Conservation (phyloP, 202 grass and related monocot species). For the Carex arenaria region DNA sequence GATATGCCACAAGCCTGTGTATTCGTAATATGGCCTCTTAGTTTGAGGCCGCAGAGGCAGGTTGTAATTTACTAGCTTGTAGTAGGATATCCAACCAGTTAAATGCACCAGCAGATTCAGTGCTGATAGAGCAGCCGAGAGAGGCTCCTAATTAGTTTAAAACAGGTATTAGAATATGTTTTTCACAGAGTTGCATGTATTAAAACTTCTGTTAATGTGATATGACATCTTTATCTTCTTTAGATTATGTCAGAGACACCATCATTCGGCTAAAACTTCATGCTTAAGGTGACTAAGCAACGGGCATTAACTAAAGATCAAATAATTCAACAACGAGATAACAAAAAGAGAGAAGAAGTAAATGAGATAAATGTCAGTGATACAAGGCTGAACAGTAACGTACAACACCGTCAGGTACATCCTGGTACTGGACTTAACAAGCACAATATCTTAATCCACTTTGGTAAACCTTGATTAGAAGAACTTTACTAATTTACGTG, state of each 20-base stretch:
- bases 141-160: constrained; percentile 52
- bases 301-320: neutral
- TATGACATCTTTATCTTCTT: neutral
- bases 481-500: neutral
- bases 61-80: constrained; percentile 56
- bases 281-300: neutral
- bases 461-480: neutral
- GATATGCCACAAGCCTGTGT: constrained; percentile 84
- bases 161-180: neutral
- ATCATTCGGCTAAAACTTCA: neutral
- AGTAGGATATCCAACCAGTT: constrained; percentile 70
- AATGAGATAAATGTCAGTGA: neutral
- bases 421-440: neutral
- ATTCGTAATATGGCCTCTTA: constrained; percentile 70
- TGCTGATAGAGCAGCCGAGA: constrained; percentile 63
- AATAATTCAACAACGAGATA: neutral
- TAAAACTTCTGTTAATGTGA: neutral
- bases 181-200: neutral
- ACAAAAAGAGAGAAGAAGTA: neutral
- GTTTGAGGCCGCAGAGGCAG: constrained; percentile 68
- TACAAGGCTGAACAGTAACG: neutral
- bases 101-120: constrained; percentile 74
- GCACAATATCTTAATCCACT: neutral
- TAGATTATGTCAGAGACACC: neutral
- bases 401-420: neutral